These are phyloP conservation scores for Sporothrix mexicana DNA, from an alignment of 2,329 filamentous ascomycete genomes.

Conservation along the genomic window DNA sequence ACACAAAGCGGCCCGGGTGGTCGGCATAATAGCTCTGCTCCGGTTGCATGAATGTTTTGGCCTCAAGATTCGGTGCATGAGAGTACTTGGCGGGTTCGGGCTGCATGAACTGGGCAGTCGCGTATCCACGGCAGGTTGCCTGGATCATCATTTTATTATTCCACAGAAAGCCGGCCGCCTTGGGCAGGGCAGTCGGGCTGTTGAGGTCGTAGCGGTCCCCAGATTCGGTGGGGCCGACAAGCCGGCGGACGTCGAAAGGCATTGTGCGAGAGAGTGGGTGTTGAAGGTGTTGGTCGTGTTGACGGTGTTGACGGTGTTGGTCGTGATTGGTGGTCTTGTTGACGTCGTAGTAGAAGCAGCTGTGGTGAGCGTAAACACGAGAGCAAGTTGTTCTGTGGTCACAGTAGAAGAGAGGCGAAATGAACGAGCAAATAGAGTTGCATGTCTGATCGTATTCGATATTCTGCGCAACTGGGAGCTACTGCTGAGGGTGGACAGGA, in stretches of 20 bases:
- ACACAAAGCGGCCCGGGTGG: constrained; percentile 64
- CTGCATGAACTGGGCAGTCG: constrained; percentile 65
- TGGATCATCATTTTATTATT: constrained; percentile 68
- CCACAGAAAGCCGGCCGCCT: constrained; percentile 63
- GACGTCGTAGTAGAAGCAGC: background rate
- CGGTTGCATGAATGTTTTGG: constrained; percentile 66
- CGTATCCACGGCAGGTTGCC: constrained; percentile 63
- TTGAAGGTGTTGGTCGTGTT: background rate
- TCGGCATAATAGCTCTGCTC: constrained; percentile 65
- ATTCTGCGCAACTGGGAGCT: constrained; percentile 8
- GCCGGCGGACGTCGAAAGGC: constrained; percentile 25
- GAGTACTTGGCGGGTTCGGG: constrained; percentile 65
- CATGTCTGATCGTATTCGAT: constrained; percentile 26
- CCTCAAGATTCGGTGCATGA: constrained; percentile 63
- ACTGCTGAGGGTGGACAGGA: background rate
- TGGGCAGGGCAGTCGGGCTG: constrained; percentile 61
- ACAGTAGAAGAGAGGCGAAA: background rate
- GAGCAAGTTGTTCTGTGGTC: background rate
- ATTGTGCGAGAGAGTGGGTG: background rate
- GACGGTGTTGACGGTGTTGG: background rate
- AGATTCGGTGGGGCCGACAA: constrained; percentile 51
- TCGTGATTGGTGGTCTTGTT: background rate
- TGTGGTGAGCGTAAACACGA: constrained; percentile 14
- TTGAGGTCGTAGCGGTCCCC: constrained; percentile 61
- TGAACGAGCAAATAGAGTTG: background rate